Base-by-base conservation (phyloP, 805 yeast genomes). In the Metschnikowia sp. region DNA sequence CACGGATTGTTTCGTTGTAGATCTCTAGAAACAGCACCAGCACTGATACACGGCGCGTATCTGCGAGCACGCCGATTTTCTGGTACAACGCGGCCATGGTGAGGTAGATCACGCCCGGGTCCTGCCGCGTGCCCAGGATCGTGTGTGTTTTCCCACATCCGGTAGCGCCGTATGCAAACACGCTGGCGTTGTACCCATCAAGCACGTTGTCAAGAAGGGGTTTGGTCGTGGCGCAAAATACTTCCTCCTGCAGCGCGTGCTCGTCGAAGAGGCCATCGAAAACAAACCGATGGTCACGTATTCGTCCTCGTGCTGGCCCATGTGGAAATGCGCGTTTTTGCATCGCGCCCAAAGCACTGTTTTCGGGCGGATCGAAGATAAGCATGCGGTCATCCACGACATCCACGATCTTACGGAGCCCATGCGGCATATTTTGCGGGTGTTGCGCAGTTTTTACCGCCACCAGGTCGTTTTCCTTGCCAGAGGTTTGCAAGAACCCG, bases 111-210 rank as follows among this genome's bases (percentile, higher is more conserved):
- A 91, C 78, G 0, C 96, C 97, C 0, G 96, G 96, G 26, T 77
- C 68, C 2, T 78, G 78, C 0, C 82, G 75, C 0, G 83, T 77
- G 0, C 97, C 97, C 61, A 85, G 79, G 31, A 91, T 86, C 0
- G 98, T 91, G 62, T 86, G 89, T 0, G 97, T 91, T 62, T 91
- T 91, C n/a, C 98, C 98, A 65, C 97, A 91, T 0, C 98, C 98
- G 0, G 98, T 91, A 29, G 98, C 96, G 1, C 98, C 98, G 63
- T 91, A 91, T 0, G 98, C 97, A 70, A 91, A 91, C 0, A 91
- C 88, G 0, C 97, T 89, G 6, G 96, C 84, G 63, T 92, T 90
- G 65, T 72, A 88, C 0, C 97, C 98, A 51, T 87, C 94, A 36
- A 91, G 63, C 0, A 89, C 82, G 35, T 84, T 77, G 50, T 83